Conservation (phyloP, 306 rosid genomes). For the Acacia acuminata region DNA sequence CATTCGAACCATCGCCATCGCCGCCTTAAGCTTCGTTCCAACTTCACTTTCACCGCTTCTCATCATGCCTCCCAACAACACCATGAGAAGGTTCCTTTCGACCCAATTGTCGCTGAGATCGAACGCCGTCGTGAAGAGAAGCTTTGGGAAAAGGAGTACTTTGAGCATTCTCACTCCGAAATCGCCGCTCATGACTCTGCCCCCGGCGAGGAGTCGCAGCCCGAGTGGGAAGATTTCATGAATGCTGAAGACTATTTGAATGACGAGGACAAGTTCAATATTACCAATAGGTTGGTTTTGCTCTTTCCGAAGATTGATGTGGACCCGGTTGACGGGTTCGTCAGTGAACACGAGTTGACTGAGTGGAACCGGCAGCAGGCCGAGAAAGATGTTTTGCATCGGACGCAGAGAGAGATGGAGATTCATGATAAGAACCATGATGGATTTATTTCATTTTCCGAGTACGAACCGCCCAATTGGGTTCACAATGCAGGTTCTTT, state of each 20-base stretch:
- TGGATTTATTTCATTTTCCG: constrained; percentile 75
- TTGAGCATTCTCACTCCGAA: constrained; percentile 61
- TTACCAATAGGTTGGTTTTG: constrained; percentile 58
- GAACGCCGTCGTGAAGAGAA: constrained; percentile 93
- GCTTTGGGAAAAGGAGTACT: constrained; percentile 75
- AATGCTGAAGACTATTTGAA: constrained; percentile 89
- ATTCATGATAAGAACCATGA: constrained; percentile 88
- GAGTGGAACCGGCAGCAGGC: constrained; percentile 83
- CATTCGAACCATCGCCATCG: constrained; percentile 66
- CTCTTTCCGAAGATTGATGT: constrained; percentile 87
- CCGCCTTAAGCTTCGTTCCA: constrained; percentile 91
- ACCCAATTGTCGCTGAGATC: constrained; percentile 85
- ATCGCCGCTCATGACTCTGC: constrained; percentile 44
- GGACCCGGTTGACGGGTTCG: constrained; percentile 68
- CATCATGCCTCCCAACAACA: constrained; percentile 47
- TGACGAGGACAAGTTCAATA: constrained; percentile 85
- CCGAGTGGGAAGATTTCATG: constrained; percentile 98
- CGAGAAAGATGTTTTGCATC: constrained; percentile 71
- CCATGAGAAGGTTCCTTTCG: constrained; percentile 60
- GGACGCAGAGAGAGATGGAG: constrained; percentile 86
- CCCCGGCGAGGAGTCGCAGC: constrained; percentile 80
- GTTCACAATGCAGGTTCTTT: constrained; percentile 64
- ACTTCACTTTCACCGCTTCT: constrained; percentile 57
- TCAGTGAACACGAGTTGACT: constrained; percentile 69
- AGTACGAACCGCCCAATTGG: constrained; percentile 94